Percentiles rank a stretch among this genome's conserved stretches.
Evolutionary conservation across 495 filamentous ascomycete species (phyloP).

Genomic region (Penicillium odoratum): DNA sequence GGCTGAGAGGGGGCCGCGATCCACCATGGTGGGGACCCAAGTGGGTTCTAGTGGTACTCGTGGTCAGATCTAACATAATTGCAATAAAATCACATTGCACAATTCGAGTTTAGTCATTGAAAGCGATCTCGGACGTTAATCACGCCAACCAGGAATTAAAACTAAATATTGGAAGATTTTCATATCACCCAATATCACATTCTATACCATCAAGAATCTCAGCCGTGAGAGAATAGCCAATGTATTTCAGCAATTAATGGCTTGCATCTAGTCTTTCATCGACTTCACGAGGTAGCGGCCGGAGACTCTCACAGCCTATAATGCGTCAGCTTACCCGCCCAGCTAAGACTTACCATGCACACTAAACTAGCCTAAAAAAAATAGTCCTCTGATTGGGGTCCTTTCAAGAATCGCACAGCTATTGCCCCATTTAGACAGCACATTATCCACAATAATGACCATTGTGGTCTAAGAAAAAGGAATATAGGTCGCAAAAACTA

Average conservation of each 20-base stretch:
- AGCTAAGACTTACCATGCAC: neutral
- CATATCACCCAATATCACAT: conserved; percentile 19
- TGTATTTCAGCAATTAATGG: neutral
- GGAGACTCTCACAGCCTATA: neutral
- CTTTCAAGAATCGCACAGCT: neutral
- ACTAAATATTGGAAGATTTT: neutral
- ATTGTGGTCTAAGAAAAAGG: neutral
- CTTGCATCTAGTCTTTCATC: conserved; percentile 3
- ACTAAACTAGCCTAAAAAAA: neutral
- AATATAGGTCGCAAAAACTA: neutral
- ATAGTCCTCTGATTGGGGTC: neutral
- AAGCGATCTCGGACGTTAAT: neutral
- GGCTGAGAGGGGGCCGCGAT: conserved; percentile 2
- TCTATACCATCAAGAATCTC: neutral
- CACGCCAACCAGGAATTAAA: neutral
- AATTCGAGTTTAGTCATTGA: neutral
- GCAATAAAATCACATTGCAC: neutral
- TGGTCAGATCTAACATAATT: neutral
- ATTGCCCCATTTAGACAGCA: neutral
- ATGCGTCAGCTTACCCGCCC: neutral
- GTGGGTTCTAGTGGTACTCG: neutral
- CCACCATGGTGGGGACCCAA: neutral
- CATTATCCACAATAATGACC: neutral
- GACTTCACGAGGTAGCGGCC: neutral
- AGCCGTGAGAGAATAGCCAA: neutral